Base-by-base conservation (phyloP, 2,329 filamentous ascomycete species). In the Atkinsonella texensis region DNA sequence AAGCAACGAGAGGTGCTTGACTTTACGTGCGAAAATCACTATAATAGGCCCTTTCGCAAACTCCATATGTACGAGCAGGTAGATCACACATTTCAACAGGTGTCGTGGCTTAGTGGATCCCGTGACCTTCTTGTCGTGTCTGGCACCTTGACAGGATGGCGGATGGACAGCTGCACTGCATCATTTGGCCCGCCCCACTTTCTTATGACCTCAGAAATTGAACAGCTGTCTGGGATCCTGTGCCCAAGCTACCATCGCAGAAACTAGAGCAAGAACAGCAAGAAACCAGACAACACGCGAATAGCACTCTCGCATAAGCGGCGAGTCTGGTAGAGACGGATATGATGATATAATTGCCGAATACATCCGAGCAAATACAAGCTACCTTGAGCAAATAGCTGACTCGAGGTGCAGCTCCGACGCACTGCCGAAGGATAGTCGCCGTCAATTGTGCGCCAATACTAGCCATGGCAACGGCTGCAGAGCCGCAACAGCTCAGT, bases 401-500 rank as follows among this genome's bases (percentile, higher is more conserved):
- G 20, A 23, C 20, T 23, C 20, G 3, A 23, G 20, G 5, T 23
- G 20, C 20, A 5, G 13, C 17, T 18, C 38, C 20, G 20, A 48
- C 18, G 33, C 18, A 20, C 23, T n/a, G 20, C n/a, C 33, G 9
- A 5, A 49, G 31, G 28, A 11, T 12, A 33, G 15, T 12, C 17
- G 20, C 32, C 40, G 40, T 41, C 28, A 2, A 20, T 9, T 39
- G n/a, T 31, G 39, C 47, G 31, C 32, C 41, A 15, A 13, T 8
- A 31, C 23, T 20, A 49, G 51, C 50, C 58, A 67, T 72, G 68
- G 59, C 65, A 52, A 47, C 63, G 13, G 51, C 59, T 8, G 55
- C 60, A 17, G 64, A 63, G 3, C 28, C 67, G 6, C 57, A 62
- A 48, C 60, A 63, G 52, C 61, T 73, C 4, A 67, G 69, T 58